phyloP scores from a whole-genome alignment of 2,329 filamentous ascomycete species.

The Fusarium illudens region DNA sequence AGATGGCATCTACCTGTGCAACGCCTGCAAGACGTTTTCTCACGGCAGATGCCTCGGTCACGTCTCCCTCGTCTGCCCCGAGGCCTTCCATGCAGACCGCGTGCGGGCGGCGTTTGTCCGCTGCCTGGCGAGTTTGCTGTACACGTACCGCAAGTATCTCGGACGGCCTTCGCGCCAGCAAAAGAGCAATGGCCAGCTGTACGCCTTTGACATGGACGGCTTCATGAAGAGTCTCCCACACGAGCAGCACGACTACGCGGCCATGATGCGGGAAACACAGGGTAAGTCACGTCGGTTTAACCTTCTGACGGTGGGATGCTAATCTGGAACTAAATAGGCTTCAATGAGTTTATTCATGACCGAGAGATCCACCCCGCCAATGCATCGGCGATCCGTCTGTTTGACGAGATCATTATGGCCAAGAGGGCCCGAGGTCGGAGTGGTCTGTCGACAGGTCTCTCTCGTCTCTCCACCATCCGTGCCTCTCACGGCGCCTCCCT shows the following conservation, averaged over 20 bases:
- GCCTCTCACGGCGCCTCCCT: slow-evolving; percentile 62
- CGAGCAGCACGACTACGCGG: slow-evolving; percentile 71
- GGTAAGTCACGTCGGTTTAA: slow-evolving; percentile 52
- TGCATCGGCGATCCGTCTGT: slow-evolving; percentile 75
- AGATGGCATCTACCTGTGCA: slow-evolving; percentile 80
- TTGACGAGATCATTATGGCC: slow-evolving; percentile 84
- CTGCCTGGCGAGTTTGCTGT: slow-evolving; percentile 71
- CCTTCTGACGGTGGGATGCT: not conserved
- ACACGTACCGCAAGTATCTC: slow-evolving; percentile 71
- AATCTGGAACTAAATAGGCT: slow-evolving; percentile 47
- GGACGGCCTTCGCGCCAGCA: slow-evolving; percentile 68
- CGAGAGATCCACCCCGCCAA: slow-evolving; percentile 72
- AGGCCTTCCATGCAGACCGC: slow-evolving; percentile 69
- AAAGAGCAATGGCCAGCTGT: slow-evolving; percentile 67
- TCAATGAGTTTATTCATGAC: slow-evolving; percentile 87
- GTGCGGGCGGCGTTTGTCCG: slow-evolving; percentile 71
- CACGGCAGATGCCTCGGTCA: slow-evolving; percentile 70
- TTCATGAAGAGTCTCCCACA: slow-evolving; percentile 71
- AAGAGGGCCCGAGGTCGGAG: slow-evolving; percentile 75
- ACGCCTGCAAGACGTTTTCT: slow-evolving; percentile 66
- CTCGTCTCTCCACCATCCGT: slow-evolving; percentile 67
- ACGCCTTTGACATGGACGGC: slow-evolving; percentile 71
- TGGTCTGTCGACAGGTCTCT: slow-evolving; percentile 71
- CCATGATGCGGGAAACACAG: slow-evolving; percentile 73
- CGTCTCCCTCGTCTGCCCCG: slow-evolving; percentile 70